Conservation (phyloP, 495 filamentous ascomycete species). For the Hypoxylon cercidicola region DNA sequence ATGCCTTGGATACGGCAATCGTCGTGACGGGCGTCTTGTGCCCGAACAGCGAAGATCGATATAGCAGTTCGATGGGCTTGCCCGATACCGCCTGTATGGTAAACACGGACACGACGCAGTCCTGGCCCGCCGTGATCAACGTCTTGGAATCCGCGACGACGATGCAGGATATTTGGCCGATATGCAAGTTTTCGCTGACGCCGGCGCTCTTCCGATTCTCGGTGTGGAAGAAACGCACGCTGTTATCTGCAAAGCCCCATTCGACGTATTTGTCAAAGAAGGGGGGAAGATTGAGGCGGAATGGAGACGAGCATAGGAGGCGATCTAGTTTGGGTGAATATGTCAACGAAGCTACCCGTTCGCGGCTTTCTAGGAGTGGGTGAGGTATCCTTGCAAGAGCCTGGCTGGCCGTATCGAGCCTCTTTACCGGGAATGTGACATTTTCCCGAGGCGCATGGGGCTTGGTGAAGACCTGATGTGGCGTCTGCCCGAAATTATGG, state of each 20-base stretch:
- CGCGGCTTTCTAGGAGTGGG: constrained; percentile 81
- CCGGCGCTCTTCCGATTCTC: constrained; percentile 77
- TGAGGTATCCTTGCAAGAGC: constrained; percentile 83
- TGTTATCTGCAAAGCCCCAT: constrained; percentile 95
- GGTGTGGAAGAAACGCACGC: constrained; percentile 85
- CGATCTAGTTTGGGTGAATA: constrained; percentile 84
- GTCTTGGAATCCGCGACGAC: constrained; percentile 89
- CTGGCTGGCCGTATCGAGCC: constrained; percentile 82
- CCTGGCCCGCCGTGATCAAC: constrained; percentile 87
- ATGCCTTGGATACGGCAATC: constrained; percentile 85
- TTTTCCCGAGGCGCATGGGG: constrained; percentile 80
- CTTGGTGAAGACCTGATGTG: constrained; percentile 89
- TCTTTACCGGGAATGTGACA: constrained; percentile 64
- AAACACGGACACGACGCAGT: constrained; percentile 91
- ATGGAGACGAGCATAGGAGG: constrained; percentile 82
- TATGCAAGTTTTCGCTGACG: constrained; percentile 91
- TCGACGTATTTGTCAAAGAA: constrained; percentile 90
- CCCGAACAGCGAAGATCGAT: constrained; percentile 85
- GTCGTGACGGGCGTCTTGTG: constrained; percentile 83
- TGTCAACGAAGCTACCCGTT: constrained; percentile 80
- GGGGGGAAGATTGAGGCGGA: constrained; percentile 87
- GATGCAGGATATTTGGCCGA: constrained; percentile 83
- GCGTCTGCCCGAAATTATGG: constrained; percentile 98
- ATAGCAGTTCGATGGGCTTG: constrained; percentile 81
- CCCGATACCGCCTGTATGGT: constrained; percentile 63